Conservation (phyloP, 768 basidiomycete species). For the Suillus fuscotomentosus region DNA sequence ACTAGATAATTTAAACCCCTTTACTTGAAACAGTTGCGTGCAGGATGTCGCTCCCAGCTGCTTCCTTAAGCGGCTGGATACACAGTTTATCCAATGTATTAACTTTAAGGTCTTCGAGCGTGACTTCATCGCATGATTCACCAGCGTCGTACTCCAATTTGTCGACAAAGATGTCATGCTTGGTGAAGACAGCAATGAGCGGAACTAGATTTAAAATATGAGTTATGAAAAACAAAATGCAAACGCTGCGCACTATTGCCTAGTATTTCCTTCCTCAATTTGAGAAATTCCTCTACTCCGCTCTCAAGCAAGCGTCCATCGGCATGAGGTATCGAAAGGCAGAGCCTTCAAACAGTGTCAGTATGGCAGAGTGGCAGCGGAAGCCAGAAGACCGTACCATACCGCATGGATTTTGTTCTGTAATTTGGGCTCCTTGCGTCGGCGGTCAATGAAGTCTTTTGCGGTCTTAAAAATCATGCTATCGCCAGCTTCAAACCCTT, state of each 20-base stretch:
- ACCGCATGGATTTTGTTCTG: constrained; percentile 15
- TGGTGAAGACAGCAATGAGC: constrained; percentile 10
- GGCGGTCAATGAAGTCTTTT: constrained; percentile 10
- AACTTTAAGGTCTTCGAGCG: background rate
- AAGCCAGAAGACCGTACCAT: constrained; percentile 8
- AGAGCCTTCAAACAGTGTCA: background rate
- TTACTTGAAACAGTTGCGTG: constrained; percentile 8
- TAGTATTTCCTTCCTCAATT: constrained; percentile 1
- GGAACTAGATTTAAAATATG: constrained; percentile 1
- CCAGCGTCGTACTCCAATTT: constrained; percentile 2
- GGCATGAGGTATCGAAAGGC: constrained; percentile 6
- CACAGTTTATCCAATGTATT: constrained; percentile 2
- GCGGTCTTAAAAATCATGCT: background rate
- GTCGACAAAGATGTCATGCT: constrained; percentile 1
- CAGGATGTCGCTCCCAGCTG: constrained; percentile 2
- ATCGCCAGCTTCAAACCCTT: constrained; percentile 14
- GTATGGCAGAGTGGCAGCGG: background rate
- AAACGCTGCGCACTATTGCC: constrained; percentile 1
- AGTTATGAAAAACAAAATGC: background rate
- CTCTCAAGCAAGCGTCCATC: constrained; percentile 8
- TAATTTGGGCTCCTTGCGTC: constrained; percentile 9
- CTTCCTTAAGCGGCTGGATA: constrained; percentile 3
- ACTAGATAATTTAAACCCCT: background rate
- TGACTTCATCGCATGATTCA: background rate
- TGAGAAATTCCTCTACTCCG: constrained; percentile 1